Evolutionary conservation across 306 rosid genomes (phyloP), one percentile per base, ranked within the genome.

Genomic region (Boehmeria nivea): DNA sequence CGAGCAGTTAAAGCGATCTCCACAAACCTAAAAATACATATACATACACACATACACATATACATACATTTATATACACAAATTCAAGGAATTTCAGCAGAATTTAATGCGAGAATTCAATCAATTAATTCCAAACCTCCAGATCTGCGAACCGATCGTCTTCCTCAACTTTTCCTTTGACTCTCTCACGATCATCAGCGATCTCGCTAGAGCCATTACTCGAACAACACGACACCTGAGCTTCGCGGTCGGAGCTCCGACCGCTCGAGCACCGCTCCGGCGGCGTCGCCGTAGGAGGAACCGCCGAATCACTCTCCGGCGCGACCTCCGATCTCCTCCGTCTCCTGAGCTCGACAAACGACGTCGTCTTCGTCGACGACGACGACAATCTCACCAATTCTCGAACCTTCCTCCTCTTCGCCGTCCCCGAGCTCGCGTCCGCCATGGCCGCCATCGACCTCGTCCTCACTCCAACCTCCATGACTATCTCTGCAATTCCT

Each of bases 181-280:
- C 24, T 31, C 27, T n/a, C 16, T 51, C 13, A n/a, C 18, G 6
- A 23, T 23, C 17, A 23, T 81, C 74, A 9, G 68, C 71, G 3
- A 64, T 52, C 38, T 40, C 65, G 33, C 61, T 65, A 34, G 87
- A 82, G 59, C 79, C 80, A 54, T 80, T 87, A 79, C 84, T 82
- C 0, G 94, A 91, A 70, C 93, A 91, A 64, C 89, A 81, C 12
- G 88, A 84, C 8, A 68, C 60, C 16, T 73, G 72, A 17, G 26
- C 50, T 17, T 22, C 51, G 22, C n/a, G 20, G 18, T 54, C 33
- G 3, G 25, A 11, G 36, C 36, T 31, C 5, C 42, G 67, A 69
- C 70, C 71, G 63, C 81, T 82, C 11, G 65, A 51, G 57, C 66
- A 67, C 6, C 24, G 44, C 8, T 59, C 48, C n/a, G 86, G 34